Evolutionary conservation across 176 grass and related monocot species (phyloP).

Genomic region (Rhipidocladum racemiflorum): DNA sequence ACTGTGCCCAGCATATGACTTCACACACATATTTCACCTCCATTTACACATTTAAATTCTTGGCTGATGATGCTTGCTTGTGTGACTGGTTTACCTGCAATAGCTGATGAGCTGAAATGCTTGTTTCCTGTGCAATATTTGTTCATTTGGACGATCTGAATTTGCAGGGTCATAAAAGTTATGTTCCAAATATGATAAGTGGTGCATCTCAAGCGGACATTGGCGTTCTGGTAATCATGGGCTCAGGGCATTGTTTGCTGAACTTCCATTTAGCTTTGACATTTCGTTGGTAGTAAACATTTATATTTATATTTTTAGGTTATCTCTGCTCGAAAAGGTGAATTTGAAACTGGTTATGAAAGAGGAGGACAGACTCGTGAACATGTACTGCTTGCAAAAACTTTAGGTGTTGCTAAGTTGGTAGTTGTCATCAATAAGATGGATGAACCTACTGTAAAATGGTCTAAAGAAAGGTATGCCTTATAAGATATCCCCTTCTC

Average conservation of each 20-base stretch:
- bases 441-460: constrained; percentile 80
- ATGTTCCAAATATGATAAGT: constrained; percentile 78
- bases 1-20: background rate
- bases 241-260: background rate
- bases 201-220: constrained; percentile 83
- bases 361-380: constrained; percentile 82
- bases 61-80: background rate
- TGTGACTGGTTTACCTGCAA: background rate
- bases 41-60: background rate
- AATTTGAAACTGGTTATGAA: constrained; percentile 87
- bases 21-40: background rate
- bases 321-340: constrained; percentile 76
- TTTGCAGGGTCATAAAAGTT: constrained; percentile 75
- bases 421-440: constrained; percentile 88
- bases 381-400: constrained; percentile 85
- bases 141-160: constrained; percentile 31
- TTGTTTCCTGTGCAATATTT: constrained; percentile 4
- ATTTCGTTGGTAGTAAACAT: background rate
- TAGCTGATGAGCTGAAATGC: background rate
- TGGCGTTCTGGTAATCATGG: constrained; percentile 50
- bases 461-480: constrained; percentile 74
- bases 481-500: background rate
- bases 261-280: background rate
- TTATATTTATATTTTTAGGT: constrained; percentile 34
- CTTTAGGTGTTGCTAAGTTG: constrained; percentile 76